Conservation (phyloP, 768 basidiomycete species). For the Saitozyma sp. region DNA sequence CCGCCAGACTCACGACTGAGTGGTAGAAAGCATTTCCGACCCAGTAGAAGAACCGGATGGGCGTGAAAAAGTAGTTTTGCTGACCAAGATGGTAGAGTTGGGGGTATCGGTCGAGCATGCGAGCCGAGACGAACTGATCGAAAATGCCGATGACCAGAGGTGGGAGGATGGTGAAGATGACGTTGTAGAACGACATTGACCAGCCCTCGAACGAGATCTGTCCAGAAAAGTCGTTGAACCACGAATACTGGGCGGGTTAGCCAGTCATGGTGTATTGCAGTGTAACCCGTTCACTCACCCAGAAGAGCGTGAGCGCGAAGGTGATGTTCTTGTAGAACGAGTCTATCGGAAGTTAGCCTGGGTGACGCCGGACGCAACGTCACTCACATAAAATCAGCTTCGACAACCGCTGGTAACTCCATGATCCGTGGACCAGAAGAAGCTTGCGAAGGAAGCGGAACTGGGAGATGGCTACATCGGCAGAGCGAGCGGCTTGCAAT, state of each 20-base stretch:
- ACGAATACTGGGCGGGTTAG: constrained; percentile 75
- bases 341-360: constrained; percentile 57
- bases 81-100: constrained; percentile 94
- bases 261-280: constrained; percentile 1
- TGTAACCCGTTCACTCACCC: constrained; percentile 61
- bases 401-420: constrained; percentile 94
- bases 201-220: constrained; percentile 98
- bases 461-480: constrained; percentile 96
- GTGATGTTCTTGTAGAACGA: constrained; percentile 99
- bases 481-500: constrained; percentile 94
- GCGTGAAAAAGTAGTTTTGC: constrained; percentile 72
- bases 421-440: constrained; percentile 92
- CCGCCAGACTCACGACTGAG: constrained; percentile 44
- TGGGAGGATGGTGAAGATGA: constrained; percentile 91
- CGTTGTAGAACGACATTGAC: constrained; percentile 96
- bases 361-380: neutral
- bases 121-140: constrained; percentile 96
- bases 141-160: constrained; percentile 97
- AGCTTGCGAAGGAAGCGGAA: constrained; percentile 94
- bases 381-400: constrained; percentile 90
- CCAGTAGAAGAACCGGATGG: constrained; percentile 52
- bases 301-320: constrained; percentile 97
- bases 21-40: constrained; percentile 54
- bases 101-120: constrained; percentile 94
- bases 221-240: constrained; percentile 99